phyloP scores from a whole-genome alignment of 1,284 basidiomycete genomes.

The Ustilago xerochloae region DNA sequence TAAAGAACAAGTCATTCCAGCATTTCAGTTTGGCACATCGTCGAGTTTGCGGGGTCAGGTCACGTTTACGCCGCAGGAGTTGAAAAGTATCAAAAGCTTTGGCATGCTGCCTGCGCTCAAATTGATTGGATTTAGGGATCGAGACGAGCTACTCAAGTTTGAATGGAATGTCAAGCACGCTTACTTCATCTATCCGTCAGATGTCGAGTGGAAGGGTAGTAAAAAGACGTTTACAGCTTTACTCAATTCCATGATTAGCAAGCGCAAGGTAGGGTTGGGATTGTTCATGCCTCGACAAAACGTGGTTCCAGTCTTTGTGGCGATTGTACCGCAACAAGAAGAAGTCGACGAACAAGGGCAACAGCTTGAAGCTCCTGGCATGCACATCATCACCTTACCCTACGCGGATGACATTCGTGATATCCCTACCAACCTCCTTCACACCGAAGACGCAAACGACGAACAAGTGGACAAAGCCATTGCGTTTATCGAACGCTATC shows the following conservation, averaged over 20 bases:
- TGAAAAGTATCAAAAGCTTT: conserved; percentile 77
- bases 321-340: conserved; percentile 81
- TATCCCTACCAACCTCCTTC: conserved; percentile 71
- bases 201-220: conserved; percentile 87
- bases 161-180: conserved; percentile 93
- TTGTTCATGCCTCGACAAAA: conserved; percentile 79
- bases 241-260: conserved; percentile 82
- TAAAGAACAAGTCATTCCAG: conserved; percentile 74
- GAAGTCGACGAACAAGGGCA: conserved; percentile 77
- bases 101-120: conserved; percentile 74
- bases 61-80: conserved; percentile 86
- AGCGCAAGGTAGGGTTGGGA: conserved; percentile 83
- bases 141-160: conserved; percentile 74
- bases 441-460: conserved; percentile 74
- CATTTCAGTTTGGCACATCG: conserved; percentile 60
- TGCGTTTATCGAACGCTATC: conserved; percentile 81
- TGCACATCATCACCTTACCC: conserved; percentile 89
- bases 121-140: conserved; percentile 86
- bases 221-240: conserved; percentile 90
- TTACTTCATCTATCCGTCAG: conserved; percentile 91
- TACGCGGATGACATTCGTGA: conserved; percentile 93
- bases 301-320: conserved; percentile 82
- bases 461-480: conserved; percentile 78
- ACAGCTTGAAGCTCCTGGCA: conserved; percentile 84
- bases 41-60: conserved; percentile 71